Base-by-base conservation (phyloP, 148 eudicot genomes). In the Suaeda aralocaspica region DNA sequence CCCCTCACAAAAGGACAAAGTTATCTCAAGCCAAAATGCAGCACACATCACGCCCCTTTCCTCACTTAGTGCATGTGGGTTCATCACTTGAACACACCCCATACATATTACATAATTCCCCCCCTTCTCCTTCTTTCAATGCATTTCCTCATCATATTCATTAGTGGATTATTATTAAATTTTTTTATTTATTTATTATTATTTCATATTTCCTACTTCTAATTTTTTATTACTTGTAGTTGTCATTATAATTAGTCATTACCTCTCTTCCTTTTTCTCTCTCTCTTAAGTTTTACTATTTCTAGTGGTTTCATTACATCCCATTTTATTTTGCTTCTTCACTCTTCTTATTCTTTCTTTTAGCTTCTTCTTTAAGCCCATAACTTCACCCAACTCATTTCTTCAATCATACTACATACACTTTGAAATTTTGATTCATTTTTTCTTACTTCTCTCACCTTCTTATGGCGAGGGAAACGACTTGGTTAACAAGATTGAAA, bases 401-500 rank as follows among this genome's bases (percentile, higher is more conserved):
- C 57, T 28, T 28, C 45, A 67, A 49, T 45, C 24, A 49, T 49
- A 28, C 57, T 39, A 31, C 74, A 7, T 7, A 6, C 13, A 0
- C 34, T 13, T 14, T 59, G n/a, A n/a, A 36, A 36, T 18, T 33
- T 8, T 16, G 31, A 7, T 8, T 13, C 13, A 18, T 8, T 29
- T 18, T 29, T 31, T 31, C 41, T 19, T 12, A 4, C 30, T 66
- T 50, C 71, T 42, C 46, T 36, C 41, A 2, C 1, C 9, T 11
- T 9, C 9, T 52, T 24, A 89, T 89, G 96, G 86, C 84, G 9
- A 78, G 82, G 25, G 86, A 89, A 64, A 64, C 68, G 64, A 87
- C 89, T 34, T 89, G 91, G 96, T 73, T 89, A 4, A 65, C 59
- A 74, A 90, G 83, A 77, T 86, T 90, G 9, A 86, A 83, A 52